phyloP scores from a whole-genome alignment of 371 early-diverging fungal species.

The Mucor piriformis region DNA sequence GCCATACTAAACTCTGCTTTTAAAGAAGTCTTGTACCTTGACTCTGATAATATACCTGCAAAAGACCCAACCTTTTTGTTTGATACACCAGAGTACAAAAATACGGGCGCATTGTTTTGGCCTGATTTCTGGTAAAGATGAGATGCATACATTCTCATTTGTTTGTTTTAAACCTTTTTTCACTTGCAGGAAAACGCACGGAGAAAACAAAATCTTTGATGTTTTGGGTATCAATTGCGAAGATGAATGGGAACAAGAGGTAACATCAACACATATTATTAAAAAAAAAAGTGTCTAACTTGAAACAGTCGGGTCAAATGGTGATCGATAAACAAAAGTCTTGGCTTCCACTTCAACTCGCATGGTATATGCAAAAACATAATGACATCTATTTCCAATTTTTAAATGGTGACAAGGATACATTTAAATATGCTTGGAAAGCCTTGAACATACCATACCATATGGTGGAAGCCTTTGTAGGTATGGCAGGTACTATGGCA shows the following conservation, averaged over 20 bases:
- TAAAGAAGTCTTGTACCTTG: slow-evolving; percentile 53
- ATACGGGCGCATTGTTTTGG: slow-evolving; percentile 61
- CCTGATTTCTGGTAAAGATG: slow-evolving; percentile 54
- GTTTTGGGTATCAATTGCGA: slow-evolving; percentile 37
- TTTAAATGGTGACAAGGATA: slow-evolving; percentile 53
- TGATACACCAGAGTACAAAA: slow-evolving; percentile 38
- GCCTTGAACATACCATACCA: slow-evolving; percentile 36
- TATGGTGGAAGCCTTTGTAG: slow-evolving; percentile 43
- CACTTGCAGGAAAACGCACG: slow-evolving; percentile 44
- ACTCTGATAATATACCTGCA: slow-evolving; percentile 56
- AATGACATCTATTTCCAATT: slow-evolving; percentile 48
- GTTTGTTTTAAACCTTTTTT: neutral
- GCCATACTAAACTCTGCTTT: slow-evolving; percentile 54
- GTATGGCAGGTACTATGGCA: slow-evolving; percentile 45
- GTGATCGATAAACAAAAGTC: slow-evolving; percentile 40
- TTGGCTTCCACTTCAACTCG: slow-evolving; percentile 46
- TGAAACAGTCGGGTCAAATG: slow-evolving; percentile 47
- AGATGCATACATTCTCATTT: neutral
- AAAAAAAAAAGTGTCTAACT: neutral
- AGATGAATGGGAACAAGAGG: slow-evolving; percentile 56
- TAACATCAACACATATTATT: slow-evolving; percentile 10
- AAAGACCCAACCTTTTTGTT: slow-evolving; percentile 54
- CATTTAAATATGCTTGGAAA: slow-evolving; percentile 53
- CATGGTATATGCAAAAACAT: slow-evolving; percentile 49
- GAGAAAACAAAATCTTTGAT: slow-evolving; percentile 46